A percentile compares a stretch with the other conserved stretches of the same genome.
Evolutionary conservation across 495 filamentous ascomycete species (phyloP).

Genomic region (Opeltia flavorubescens): DNA sequence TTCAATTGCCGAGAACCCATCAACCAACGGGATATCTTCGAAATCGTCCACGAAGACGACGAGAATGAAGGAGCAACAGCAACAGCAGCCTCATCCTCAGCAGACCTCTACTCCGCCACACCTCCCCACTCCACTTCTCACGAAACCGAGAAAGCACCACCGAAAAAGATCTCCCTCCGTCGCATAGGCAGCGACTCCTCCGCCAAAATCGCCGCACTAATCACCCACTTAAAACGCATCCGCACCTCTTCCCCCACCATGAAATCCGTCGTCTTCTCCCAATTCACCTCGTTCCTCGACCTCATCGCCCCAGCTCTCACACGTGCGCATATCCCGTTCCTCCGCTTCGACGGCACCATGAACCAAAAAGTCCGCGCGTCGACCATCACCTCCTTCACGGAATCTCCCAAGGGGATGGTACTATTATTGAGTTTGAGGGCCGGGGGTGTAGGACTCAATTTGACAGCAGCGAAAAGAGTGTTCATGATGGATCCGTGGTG

Average conservation of each 20-base stretch:
- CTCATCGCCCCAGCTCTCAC: conserved; percentile 69
- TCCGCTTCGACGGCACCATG: conserved; percentile 87
- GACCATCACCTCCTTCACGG: conserved; percentile 55
- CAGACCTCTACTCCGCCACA: conserved; percentile 33
- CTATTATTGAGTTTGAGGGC: conserved; percentile 77
- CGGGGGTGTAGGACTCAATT: conserved; percentile 85
- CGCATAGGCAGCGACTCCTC: conserved; percentile 67
- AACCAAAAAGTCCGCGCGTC: conserved; percentile 67
- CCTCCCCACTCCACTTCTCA: neutral
- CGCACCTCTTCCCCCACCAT: conserved; percentile 44
- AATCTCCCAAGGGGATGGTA: conserved; percentile 29
- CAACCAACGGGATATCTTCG: conserved; percentile 73
- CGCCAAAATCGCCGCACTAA: conserved; percentile 70
- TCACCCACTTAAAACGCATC: conserved; percentile 55
- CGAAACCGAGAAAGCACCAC: neutral
- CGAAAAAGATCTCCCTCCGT: conserved; percentile 52
- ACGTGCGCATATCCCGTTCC: conserved; percentile 54
- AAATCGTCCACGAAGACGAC: conserved; percentile 53
- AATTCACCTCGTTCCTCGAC: conserved; percentile 93
- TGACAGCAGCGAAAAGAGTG: conserved; percentile 75
- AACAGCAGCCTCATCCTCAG: conserved; percentile 12
- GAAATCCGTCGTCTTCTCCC: conserved; percentile 91
- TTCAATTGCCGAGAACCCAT: conserved; percentile 80
- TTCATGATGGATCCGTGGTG: conserved; percentile 99
- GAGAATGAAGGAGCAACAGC: conserved; percentile 22